A percentile compares a stretch with the other conserved stretches of the same genome.
Evolutionary conservation across 2,329 filamentous ascomycete genomes (phyloP).

Genomic region (Triangularia setosa): DNA sequence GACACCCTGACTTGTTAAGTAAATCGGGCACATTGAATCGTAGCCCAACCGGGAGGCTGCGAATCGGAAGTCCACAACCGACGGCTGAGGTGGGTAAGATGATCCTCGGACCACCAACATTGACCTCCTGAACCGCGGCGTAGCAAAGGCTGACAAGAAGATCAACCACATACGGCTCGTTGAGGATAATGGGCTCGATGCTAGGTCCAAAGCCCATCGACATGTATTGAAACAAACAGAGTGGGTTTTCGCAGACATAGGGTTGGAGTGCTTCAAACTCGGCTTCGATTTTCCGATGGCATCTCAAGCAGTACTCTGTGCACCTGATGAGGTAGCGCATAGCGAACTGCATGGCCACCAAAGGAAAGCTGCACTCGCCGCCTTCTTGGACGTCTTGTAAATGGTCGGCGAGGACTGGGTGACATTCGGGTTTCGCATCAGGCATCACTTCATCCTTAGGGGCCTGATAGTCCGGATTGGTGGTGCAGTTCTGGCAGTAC

Average conservation of each 20-base stretch:
- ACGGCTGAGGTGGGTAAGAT: neutral
- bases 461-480: neutral
- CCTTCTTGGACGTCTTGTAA: slow-evolving; percentile 23
- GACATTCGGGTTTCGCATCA: slow-evolving; percentile 4
- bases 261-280: slow-evolving; percentile 70
- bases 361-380: slow-evolving; percentile 45
- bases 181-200: slow-evolving; percentile 78
- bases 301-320: slow-evolving; percentile 83
- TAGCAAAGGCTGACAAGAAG: slow-evolving; percentile 82
- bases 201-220: slow-evolving; percentile 78
- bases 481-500: slow-evolving; percentile 11
- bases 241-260: slow-evolving; percentile 68
- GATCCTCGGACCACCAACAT: neutral
- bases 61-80: slow-evolving; percentile 31
- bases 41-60: slow-evolving; percentile 43
- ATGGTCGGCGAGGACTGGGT: slow-evolving; percentile 31
- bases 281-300: slow-evolving; percentile 63
- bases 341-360: slow-evolving; percentile 68
- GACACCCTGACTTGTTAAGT: neutral
- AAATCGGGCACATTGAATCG: slow-evolving; percentile 33
- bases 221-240: slow-evolving; percentile 89
- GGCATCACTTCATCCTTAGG: neutral
- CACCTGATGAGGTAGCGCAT: slow-evolving; percentile 75
- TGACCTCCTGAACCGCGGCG: slow-evolving; percentile 36
- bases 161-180: slow-evolving; percentile 79